Evolutionary conservation across 768 basidiomycete genomes (phyloP).

Genomic region (Hygrocybe punicea): DNA sequence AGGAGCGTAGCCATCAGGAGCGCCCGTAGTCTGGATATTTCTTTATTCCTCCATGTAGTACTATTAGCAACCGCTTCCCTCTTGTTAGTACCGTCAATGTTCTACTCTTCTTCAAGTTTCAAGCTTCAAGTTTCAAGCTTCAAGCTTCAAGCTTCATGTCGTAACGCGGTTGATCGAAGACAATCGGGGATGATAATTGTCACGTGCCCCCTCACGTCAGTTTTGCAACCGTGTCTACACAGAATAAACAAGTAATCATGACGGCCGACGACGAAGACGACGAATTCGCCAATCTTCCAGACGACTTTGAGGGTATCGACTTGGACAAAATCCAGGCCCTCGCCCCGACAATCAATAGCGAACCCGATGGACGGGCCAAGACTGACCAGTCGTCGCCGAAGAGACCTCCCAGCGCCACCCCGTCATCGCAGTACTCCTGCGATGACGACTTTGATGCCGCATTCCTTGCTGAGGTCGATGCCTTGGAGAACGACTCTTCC

Average conservation of each 20-base stretch:
- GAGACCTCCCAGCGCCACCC: slow-evolving; percentile 11
- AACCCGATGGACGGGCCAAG: neutral
- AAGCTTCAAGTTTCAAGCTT: too few relatives aligned
- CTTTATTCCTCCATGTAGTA: neutral
- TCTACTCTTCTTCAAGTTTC: too few relatives aligned
- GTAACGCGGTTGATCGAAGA: too few relatives aligned
- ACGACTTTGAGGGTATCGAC: slow-evolving; percentile 53
- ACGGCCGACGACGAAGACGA: slow-evolving; percentile 18
- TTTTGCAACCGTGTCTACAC: neutral
- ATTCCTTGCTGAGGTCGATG: slow-evolving; percentile 45
- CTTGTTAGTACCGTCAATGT: too few relatives aligned
- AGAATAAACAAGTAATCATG: neutral
- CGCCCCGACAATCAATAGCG: neutral
- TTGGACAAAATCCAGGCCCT: slow-evolving; percentile 32
- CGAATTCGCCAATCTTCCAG: slow-evolving; percentile 31
- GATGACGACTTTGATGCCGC: slow-evolving; percentile 32
- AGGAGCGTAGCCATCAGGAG: slow-evolving; percentile 1
- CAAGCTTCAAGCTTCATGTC: too few relatives aligned
- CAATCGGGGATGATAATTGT: too few relatives aligned
- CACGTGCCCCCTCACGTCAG: neutral
- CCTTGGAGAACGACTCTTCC: slow-evolving; percentile 39
- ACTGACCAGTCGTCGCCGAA: slow-evolving; percentile 12
- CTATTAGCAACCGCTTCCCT: too few relatives aligned
- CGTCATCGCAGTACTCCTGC: slow-evolving; percentile 23
- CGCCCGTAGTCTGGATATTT: neutral